Percentiles rank a stretch among this genome's conserved stretches.
Evolutionary conservation across 1,284 basidiomycete species (phyloP).

Genomic region (Athelia psychrophila): DNA sequence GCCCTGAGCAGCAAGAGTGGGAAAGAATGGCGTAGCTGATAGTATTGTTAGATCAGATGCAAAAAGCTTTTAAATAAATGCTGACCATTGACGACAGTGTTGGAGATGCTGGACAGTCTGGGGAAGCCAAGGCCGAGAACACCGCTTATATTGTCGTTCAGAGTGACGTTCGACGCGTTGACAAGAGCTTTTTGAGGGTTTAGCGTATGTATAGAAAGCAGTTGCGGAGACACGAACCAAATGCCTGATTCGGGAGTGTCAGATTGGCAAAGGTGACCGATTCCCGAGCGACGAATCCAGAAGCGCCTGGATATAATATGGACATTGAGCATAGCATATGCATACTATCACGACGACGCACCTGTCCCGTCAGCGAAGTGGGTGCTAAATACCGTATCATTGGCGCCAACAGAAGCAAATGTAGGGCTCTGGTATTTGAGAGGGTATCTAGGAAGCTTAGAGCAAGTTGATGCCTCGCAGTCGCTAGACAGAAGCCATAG

Average conservation of each 20-base stretch:
- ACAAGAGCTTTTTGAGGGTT: conserved; percentile 44
- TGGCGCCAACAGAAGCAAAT: conserved; percentile 57
- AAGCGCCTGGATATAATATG: conserved; percentile 41
- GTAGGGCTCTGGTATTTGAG: conserved; percentile 62
- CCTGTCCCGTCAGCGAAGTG: conserved; percentile 67
- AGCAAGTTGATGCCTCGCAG: conserved; percentile 54
- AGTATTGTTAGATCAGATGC: conserved; percentile 1
- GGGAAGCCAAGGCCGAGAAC: conserved; percentile 74
- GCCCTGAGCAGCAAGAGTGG: conserved; percentile 58
- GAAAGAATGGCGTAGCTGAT: conserved; percentile 65
- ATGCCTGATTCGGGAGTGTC: conserved; percentile 54
- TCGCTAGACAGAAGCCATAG: conserved; percentile 66
- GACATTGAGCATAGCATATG: conserved; percentile 5
- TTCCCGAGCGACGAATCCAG: conserved; percentile 69
- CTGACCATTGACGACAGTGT: conserved; percentile 49
- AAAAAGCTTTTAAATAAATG: conserved; percentile 6
- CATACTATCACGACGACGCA: conserved; percentile 29
- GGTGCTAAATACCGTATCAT: conserved; percentile 54
- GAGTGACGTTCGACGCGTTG: conserved; percentile 57
- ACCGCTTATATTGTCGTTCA: conserved; percentile 64
- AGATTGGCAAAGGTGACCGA: conserved; percentile 56
- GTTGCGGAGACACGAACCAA: conserved; percentile 47
- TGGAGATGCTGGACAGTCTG: conserved; percentile 60
- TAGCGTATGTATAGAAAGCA: neutral
- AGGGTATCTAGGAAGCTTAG: conserved; percentile 60